These are phyloP conservation scores for Geranomyces michiganensis DNA, from an alignment of 192 early-diverging fungal species.

Conservation along the genomic window DNA sequence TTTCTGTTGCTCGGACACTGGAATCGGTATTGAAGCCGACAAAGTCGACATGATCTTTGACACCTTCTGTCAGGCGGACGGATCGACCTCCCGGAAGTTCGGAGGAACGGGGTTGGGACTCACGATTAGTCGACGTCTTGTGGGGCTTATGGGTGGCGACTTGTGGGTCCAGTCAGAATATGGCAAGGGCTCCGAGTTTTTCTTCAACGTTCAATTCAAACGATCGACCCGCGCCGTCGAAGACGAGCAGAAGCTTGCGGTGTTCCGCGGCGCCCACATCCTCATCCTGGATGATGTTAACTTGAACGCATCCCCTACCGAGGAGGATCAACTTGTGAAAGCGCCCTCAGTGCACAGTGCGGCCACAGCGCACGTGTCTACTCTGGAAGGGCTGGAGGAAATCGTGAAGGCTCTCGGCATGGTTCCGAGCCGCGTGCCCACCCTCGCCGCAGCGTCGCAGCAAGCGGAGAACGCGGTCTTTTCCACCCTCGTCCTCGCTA, in stretches of 20 bases:
- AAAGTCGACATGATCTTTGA: constrained; percentile 59
- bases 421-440: constrained; percentile 12
- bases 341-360: neutral
- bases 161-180: constrained; percentile 25
- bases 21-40: constrained; percentile 56
- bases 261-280: constrained; percentile 20
- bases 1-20: constrained; percentile 43
- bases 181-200: constrained; percentile 32
- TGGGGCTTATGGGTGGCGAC: constrained; percentile 64
- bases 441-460: constrained; percentile 13
- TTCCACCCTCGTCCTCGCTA: constrained; percentile 33
- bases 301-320: neutral
- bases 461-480: constrained; percentile 21
- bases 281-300: constrained; percentile 24
- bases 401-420: constrained; percentile 9
- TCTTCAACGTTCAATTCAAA: constrained; percentile 36
- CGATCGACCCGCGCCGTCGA: constrained; percentile 10
- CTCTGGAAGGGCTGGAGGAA: constrained; percentile 11
- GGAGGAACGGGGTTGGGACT: constrained; percentile 71
- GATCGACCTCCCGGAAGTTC: constrained; percentile 65
- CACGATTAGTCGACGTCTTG: constrained; percentile 62
- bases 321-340: neutral
- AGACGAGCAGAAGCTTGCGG: constrained; percentile 33
- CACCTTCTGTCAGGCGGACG: constrained; percentile 64
- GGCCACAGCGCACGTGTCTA: neutral